phyloP scores from a whole-genome alignment of 345 rosid species.

The Gossypium australe region DNA sequence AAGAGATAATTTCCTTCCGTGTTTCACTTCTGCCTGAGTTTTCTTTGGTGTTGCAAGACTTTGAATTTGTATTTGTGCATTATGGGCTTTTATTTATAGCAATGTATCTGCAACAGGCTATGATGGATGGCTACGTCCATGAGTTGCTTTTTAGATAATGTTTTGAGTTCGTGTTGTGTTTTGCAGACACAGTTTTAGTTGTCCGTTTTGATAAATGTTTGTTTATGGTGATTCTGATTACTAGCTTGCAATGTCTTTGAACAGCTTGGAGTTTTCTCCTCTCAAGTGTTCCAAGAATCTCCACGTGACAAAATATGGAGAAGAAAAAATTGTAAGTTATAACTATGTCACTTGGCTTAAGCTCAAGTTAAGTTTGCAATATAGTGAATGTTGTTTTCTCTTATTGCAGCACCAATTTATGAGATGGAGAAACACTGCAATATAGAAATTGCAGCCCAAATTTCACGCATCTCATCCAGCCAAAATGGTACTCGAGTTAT shows the following conservation, averaged over 20 bases:
- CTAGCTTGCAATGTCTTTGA: constrained; percentile 19
- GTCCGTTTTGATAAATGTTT: background rate
- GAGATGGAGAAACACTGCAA: constrained; percentile 98
- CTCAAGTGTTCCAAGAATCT: constrained; percentile 94
- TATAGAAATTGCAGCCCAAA: constrained; percentile 88
- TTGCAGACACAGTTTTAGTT: background rate
- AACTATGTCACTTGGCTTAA: constrained; percentile 11
- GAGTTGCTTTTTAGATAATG: background rate
- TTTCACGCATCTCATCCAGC: constrained; percentile 47
- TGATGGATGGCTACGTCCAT: background rate
- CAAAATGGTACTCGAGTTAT: constrained; percentile 44
- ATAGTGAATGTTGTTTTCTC: constrained; percentile 13
- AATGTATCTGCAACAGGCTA: background rate
- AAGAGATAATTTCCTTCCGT: background rate
- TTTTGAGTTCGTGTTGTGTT: background rate
- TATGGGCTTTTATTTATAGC: background rate
- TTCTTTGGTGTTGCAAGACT: background rate
- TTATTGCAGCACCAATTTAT: constrained; percentile 70
- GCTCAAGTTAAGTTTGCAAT: constrained; percentile 15
- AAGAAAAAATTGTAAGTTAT: constrained; percentile 61
- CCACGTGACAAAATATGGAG: constrained; percentile 69
- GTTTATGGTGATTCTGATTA: background rate
- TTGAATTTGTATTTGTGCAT: constrained; percentile 1
- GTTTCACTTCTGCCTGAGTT: background rate
- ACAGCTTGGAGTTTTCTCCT: constrained; percentile 97